Evolutionary conservation across 768 basidiomycete genomes (phyloP).

Genomic region (Neoboletus subvelutipes): DNA sequence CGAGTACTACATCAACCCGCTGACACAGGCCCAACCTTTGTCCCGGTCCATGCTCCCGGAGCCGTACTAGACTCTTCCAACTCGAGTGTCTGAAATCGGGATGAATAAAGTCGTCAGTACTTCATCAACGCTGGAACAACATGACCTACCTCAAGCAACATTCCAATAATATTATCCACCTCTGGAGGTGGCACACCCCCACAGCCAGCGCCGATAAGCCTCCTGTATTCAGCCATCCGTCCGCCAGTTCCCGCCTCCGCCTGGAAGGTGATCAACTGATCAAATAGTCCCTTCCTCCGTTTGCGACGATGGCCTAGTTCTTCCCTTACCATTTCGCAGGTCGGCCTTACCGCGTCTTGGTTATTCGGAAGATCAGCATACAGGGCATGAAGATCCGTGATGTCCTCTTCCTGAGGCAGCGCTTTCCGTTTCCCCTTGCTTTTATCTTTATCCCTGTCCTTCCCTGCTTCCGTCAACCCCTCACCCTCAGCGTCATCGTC

Average conservation of each 20-base stretch:
- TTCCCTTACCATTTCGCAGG: slow-evolving; percentile 60
- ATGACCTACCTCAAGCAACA: slow-evolving; percentile 73
- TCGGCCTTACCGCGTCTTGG: slow-evolving; percentile 49
- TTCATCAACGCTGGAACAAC: background rate
- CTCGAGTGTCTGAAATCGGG: slow-evolving; percentile 62
- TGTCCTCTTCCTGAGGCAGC: slow-evolving; percentile 50
- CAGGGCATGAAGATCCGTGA: slow-evolving; percentile 61
- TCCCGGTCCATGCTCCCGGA: slow-evolving; percentile 40
- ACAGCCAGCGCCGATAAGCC: slow-evolving; percentile 87
- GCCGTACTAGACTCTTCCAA: slow-evolving; percentile 75
- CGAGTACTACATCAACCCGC: slow-evolving; percentile 16
- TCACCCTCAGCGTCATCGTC: slow-evolving; percentile 48
- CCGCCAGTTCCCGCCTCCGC: slow-evolving; percentile 90
- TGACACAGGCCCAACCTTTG: slow-evolving; percentile 24
- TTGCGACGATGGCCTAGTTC: slow-evolving; percentile 66
- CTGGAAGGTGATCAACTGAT: slow-evolving; percentile 75
- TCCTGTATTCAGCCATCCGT: slow-evolving; percentile 84
- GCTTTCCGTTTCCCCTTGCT: slow-evolving; percentile 57
- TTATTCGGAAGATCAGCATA: slow-evolving; percentile 58
- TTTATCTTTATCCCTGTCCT: slow-evolving; percentile 45
- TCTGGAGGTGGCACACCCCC: slow-evolving; percentile 84
- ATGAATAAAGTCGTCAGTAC: slow-evolving; percentile 2
- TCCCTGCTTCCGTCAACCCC: slow-evolving; percentile 35
- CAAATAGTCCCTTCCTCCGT: slow-evolving; percentile 70
- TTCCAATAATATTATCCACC: slow-evolving; percentile 81